Base-by-base conservation (phyloP, 768 basidiomycete species). In the Albatrellus ellisii region DNA sequence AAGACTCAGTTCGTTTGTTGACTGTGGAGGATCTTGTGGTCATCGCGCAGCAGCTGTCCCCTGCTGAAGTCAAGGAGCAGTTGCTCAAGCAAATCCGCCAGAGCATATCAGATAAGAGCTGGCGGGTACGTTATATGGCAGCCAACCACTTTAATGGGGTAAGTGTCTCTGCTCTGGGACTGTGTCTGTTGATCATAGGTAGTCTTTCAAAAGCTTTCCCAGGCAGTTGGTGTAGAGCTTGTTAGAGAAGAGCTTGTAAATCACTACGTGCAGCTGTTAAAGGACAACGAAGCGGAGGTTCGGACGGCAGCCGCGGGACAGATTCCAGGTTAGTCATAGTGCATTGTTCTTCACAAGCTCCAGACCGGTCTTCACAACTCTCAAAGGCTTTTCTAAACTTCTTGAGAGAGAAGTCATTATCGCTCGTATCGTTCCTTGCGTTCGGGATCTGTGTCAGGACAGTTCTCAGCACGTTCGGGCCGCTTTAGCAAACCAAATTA, bases 41-140 rank as follows among this genome's bases (percentile, higher is more conserved):
- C 44, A 85, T 98, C 57, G 87, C 89, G 24, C 70, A 84, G 56
- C 77, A 81, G 48, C 72, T 99, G 46, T 67, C 77, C 7, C 82
- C 89, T 2, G 64, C 78, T n/a, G 92, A 98, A 63, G 80, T 91
- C 31, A 90, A 91, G 58, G 85, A 87, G 44, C 81, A 94, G 50
- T 64, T 98, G 20, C 65, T 91, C 48, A 80, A 82, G 50, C 84
- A 92, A 59, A 80, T 97, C 53, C 77, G 87, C 54, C 75, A 81
- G 46, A 86, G 84, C 49, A 80, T 95, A 37, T 70, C 78, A 9
- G 95, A 99, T 61, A 95, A 97, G 69, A 94, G 90, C 58, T 99
- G 95, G 95, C 72, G 95, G 51, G 95, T 99, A 41, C 71, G 95
- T 58, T 99, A 97, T 61, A 97, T 98, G 92, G 90, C 91, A 12